Conservation (phyloP, 495 filamentous ascomycete species). For the Xylaria nigripes region DNA sequence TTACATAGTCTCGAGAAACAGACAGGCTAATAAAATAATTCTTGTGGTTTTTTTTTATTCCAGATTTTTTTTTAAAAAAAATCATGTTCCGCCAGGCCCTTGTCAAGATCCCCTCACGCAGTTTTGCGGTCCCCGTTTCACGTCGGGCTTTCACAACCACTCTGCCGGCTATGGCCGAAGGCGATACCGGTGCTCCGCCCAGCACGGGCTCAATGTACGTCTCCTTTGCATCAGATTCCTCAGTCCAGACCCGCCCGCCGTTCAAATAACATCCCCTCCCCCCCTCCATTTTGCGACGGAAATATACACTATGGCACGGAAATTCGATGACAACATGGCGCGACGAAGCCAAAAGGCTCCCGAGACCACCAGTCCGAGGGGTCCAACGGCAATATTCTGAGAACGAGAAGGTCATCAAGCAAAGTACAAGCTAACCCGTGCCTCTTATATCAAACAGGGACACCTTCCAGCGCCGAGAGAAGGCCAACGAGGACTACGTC, state of each 20-base stretch:
- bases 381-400: no score
- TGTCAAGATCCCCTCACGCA: conserved; percentile 45
- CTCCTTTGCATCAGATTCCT: not conserved
- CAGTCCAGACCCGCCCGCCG: not conserved
- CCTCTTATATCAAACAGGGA: conserved; percentile 47
- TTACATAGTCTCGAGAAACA: no score
- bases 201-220: conserved; percentile 37
- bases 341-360: no score
- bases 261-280: not conserved
- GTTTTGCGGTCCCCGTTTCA: conserved; percentile 37
- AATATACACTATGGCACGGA: no score
- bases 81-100: conserved; percentile 62
- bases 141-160: conserved; percentile 55
- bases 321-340: no score
- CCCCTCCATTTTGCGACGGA: not conserved
- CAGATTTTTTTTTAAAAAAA: conserved; percentile 9
- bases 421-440: not conserved
- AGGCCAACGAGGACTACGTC: conserved; percentile 73
- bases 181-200: conserved; percentile 60
- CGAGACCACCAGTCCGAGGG: no score
- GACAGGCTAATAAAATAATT: no score
- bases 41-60: no score
- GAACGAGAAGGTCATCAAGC: not conserved
- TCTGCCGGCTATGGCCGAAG: conserved; percentile 53
- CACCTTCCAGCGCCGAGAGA: conserved; percentile 83